Base-by-base conservation (phyloP, 345 rosid genomes). In the Salix dunnii region DNA sequence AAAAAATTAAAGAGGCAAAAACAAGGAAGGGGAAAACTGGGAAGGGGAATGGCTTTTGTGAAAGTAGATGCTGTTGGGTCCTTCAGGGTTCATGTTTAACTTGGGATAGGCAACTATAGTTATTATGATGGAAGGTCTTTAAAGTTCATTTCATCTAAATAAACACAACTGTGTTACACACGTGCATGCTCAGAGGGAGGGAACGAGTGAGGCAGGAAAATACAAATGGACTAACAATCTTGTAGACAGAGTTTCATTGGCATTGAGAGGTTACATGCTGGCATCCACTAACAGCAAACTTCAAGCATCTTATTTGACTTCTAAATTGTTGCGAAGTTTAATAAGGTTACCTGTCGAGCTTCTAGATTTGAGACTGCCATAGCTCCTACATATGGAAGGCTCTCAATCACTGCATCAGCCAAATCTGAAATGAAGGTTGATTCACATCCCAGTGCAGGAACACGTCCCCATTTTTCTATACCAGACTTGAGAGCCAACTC, bases 311-410 rank as follows among this genome's bases (percentile, higher is more conserved):
- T n/a, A 28, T 42, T 58, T 38, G 13, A 36, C n/a, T 71, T 35
- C 7, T n/a, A 72, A 36, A 35, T 9, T 64, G 38, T 28, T 13
- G 13, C n/a, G 42, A 38, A 61, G 73, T 33, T 48, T 53, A 76
- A 33, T 72, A 42, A 27, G 1, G 35, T 25, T 85, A 93, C 99
- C 95, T 93, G 99, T 78, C 98, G 92, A 86, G 98, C 99, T 88
- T 96, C 97, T 68, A 92, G 92, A 85, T 91, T 93, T 69, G 98
- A 96, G 71, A 91, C 94, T 17, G 97, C 99, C 98, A 96, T 92
- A 71, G 97, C 98, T 70, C 98, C 99, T 77, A 93, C 98, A 80
- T 96, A 96, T 1, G 99, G 99, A 60, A 96, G 99, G 81, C 94
- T 90, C 87, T 93, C 98, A 71, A 92, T 88, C 78, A 96, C 96